Conservation (phyloP, 106 monocot genomes). For the Allium sativum region DNA sequence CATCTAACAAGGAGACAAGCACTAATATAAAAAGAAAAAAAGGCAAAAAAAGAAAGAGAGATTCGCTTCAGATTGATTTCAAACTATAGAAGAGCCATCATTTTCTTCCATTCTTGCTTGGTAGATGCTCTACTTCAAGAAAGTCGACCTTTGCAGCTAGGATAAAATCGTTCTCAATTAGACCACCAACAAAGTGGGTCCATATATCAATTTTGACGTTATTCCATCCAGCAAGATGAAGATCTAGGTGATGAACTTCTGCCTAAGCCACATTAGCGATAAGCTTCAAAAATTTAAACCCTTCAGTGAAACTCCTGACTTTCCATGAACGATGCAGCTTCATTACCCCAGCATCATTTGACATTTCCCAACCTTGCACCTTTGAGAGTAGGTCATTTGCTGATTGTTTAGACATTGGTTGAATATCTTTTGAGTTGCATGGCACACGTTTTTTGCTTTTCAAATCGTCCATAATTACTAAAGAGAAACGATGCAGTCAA, state of each 20-base stretch:
- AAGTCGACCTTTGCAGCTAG: constrained; percentile 85
- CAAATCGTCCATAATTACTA: too few species aligned
- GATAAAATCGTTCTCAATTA: constrained; percentile 88
- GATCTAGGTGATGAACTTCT: constrained; percentile 98
- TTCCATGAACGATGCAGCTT: constrained; percentile 80
- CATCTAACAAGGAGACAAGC: too few species aligned
- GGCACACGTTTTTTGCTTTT: constrained; percentile 63
- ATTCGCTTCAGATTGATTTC: too few species aligned
- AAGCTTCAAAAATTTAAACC: constrained; percentile 82
- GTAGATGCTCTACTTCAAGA: constrained; percentile 38
- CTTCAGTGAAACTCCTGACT: constrained; percentile 82
- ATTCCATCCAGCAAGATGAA: constrained; percentile 95
- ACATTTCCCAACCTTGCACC: constrained; percentile 66
- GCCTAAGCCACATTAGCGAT: constrained; percentile 83
- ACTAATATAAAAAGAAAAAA: too few species aligned
- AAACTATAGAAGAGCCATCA: too few species aligned
- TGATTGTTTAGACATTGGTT: constrained; percentile 52
- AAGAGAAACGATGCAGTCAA: too few species aligned
- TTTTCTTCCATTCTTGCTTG: constrained; percentile 22
- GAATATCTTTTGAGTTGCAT: constrained; percentile 72
- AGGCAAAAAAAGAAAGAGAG: too few species aligned
- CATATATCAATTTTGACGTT: constrained; percentile 81
- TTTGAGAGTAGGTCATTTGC: constrained; percentile 63
- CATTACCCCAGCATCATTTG: constrained; percentile 40
- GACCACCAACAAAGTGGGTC: constrained; percentile 87